Evolutionary conservation across 495 filamentous ascomycete genomes (phyloP).

Genomic region (Aspergillus diversus): DNA sequence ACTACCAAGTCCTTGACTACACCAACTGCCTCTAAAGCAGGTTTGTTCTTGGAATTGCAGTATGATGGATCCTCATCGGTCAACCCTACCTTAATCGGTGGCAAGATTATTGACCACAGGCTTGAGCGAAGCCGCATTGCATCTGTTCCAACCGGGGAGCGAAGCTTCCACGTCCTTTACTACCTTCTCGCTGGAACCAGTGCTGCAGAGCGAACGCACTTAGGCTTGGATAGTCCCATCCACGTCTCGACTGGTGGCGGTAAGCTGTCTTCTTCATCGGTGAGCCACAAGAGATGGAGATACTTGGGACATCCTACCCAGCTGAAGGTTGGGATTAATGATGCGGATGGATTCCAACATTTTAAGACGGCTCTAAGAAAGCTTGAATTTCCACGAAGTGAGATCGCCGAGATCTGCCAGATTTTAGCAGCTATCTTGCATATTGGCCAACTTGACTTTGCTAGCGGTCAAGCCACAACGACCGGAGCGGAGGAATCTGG

Average conservation of each 20-base stretch:
- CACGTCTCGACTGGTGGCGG: slow-evolving; percentile 43
- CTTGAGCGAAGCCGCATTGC: slow-evolving; percentile 89
- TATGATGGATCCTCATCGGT: slow-evolving; percentile 86
- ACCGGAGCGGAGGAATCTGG: slow-evolving; percentile 87
- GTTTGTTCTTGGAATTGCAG: slow-evolving; percentile 92
- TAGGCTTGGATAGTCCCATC: slow-evolving; percentile 72
- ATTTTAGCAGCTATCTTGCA: slow-evolving; percentile 89
- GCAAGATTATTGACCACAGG: slow-evolving; percentile 91
- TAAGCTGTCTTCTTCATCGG: slow-evolving; percentile 54
- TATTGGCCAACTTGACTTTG: slow-evolving; percentile 93
- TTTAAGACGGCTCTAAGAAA: slow-evolving; percentile 96
- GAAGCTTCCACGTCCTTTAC: slow-evolving; percentile 95
- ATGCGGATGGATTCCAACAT: slow-evolving; percentile 91
- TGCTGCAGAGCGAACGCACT: slow-evolving; percentile 82
- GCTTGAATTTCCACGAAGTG: slow-evolving; percentile 87
- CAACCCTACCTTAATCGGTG: slow-evolving; percentile 83
- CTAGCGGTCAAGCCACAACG: slow-evolving; percentile 74
- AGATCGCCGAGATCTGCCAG: slow-evolving; percentile 97
- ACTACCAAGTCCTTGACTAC: slow-evolving; percentile 98
- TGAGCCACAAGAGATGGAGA: slow-evolving; percentile 79
- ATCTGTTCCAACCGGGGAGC: slow-evolving; percentile 89
- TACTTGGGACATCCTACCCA: slow-evolving; percentile 97
- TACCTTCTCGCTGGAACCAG: slow-evolving; percentile 94
- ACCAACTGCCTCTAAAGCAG: slow-evolving; percentile 92
- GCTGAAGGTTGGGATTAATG: slow-evolving; percentile 94